Base-by-base conservation (phyloP, 495 filamentous ascomycete genomes). In the Neurospora sp. region DNA sequence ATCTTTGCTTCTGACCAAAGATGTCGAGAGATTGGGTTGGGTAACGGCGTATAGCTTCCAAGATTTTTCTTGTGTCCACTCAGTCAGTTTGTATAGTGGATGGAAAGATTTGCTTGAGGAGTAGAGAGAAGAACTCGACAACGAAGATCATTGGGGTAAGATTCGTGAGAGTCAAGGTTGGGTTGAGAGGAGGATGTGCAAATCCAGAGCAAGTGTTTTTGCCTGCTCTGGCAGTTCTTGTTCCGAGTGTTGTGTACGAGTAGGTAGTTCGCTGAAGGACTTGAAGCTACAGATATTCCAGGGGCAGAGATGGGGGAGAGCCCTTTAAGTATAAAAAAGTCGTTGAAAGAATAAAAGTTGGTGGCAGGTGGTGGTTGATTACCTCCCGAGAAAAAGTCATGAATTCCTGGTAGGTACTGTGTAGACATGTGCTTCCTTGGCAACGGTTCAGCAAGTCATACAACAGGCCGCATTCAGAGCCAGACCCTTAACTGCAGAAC, bases 61-160 rank as follows among this genome's bases (percentile, higher is more conserved):
- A 69, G 31, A 39, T 38, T 66, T 16, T 16, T 7, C 8, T 31
- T 39, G 4, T 14, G 12, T 41, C 39, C n/a, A 69, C 48, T 39
- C 40, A 42, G 27, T 39, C 8, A n/a, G 27, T 20, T 14, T 69
- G 39, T 14, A 54, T 10, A 27, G 70, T 48, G 9, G 59, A 42
- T 5, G 44, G 38, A 38, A 70, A 71, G 11, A 82, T 81, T 46
- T 81, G 81, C 72, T 84, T 84, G 59, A 84, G 82, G 44, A 85
- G 77, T 69, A 85, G 82, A 62, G 78, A 83, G 72, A 84, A 85
- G 75, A 85, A 85, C 66, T 84, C 79, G 73, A 80, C 76, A 23
- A 79, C 78, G 75, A 84, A 85, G 59, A 73, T 76, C 82, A 84
- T 85, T 72, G 72, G 62, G 62, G 59, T 48, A 66, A 12, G 23